Evolutionary conservation across 768 basidiomycete species (phyloP), one percentile per base, ranked within the genome.

Genomic region (Amanita pseudoporphyria): DNA sequence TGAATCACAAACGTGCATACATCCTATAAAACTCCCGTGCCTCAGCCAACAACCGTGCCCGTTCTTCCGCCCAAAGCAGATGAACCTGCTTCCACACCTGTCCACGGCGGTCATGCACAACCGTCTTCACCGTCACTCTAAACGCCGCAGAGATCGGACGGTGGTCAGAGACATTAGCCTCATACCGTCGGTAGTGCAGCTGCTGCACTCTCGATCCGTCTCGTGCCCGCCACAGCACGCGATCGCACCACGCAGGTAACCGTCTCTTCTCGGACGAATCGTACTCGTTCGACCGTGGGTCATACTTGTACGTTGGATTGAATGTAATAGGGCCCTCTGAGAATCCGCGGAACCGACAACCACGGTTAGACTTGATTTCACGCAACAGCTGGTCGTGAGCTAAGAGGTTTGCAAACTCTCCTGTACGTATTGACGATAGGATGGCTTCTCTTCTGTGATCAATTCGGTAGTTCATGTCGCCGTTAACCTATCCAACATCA

Each of bases 401-500:
- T 19, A 84, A 64, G 6, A 99, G 77, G 30, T 67, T 68, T 2
- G 73, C 66, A 16, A 81, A 66, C 42, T 95, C 85, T 30, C 78
- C 77, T 0, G 79, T 68, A n/a, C 79, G 71, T 45, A 94, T 72
- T 26, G 82, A 77, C 0, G 82, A 67, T 41, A 91, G 67, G 56
- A 94, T 88, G 30, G 78, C 73, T 19, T 97, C 94, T 21, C 95
- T 77, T 1, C 92, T 81, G 58, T 87, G 83, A 64, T 98, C 94
- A 56, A 98, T 94, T 38, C 95, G 91, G 62, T 97, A 99, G 67
- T 99, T 99, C 68, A 99, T 76, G 64, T 98, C 95, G 0, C 95
- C 95, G 53, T 84, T 90, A 42, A 94, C 65, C 88, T 91, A 51
- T 7, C 38, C 1, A 19, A 16, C 28, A 53, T 48, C 18, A 50